Conservation (phyloP, 352 stramenopile genomes). For the Bremia lactucae region DNA sequence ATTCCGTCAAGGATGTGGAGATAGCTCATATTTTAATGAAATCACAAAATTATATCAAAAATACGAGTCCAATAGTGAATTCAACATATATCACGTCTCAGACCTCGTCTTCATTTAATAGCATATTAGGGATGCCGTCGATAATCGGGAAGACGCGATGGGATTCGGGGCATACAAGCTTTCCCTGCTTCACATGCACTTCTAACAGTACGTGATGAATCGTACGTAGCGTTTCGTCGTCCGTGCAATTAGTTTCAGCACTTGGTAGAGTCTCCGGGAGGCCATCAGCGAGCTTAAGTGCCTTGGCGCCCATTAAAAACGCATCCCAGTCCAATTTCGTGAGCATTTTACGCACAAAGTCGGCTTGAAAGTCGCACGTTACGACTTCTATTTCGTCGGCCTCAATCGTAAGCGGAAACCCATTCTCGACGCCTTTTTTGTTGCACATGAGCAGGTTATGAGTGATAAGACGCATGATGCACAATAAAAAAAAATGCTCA, state of each 20-base stretch:
- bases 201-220: slow-evolving; percentile 88
- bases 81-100: no score
- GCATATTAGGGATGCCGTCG: slow-evolving; percentile 97
- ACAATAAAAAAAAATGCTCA: no score
- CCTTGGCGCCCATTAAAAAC: slow-evolving; percentile 70
- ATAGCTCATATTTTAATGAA: slow-evolving; percentile 12
- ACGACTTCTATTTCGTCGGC: slow-evolving; percentile 72
- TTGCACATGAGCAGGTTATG: slow-evolving; percentile 92
- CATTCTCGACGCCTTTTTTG: slow-evolving; percentile 88
- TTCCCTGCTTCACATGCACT: slow-evolving; percentile 93
- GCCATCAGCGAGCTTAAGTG: slow-evolving; percentile 57
- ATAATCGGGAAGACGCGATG: slow-evolving; percentile 93
- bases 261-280: slow-evolving; percentile 44
- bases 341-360: slow-evolving; percentile 86
- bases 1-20: not conserved
- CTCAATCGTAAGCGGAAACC: slow-evolving; percentile 88
- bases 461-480: slow-evolving; percentile 86
- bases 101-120: slow-evolving; percentile 87
- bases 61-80: no score
- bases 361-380: slow-evolving; percentile 67
- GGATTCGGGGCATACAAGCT: slow-evolving; percentile 93
- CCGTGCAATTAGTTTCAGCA: slow-evolving; percentile 21
- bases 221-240: slow-evolving; percentile 73
- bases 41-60: no score
- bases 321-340: slow-evolving; percentile 83